Conservation (phyloP, 2,329 filamentous ascomycete genomes). For the Tothia fuscella region DNA sequence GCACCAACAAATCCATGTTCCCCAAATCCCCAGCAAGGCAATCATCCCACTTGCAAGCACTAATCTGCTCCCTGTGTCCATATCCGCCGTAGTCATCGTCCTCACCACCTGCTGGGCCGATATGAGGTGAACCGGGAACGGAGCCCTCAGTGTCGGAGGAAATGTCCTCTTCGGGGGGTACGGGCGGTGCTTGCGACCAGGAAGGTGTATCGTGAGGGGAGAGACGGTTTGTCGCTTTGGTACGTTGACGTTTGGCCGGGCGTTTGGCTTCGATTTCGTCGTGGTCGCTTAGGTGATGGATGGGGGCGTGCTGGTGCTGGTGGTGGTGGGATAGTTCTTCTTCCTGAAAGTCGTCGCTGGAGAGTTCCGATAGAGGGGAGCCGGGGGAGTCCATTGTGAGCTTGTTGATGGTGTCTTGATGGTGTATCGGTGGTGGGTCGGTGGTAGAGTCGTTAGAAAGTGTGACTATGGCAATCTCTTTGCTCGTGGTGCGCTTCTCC, state of each 20-base stretch:
- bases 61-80: slow-evolving; percentile 29
- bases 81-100: slow-evolving; percentile 27
- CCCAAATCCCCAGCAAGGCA: slow-evolving; percentile 35
- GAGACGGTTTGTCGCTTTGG: slow-evolving; percentile 24
- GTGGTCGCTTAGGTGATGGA: slow-evolving; percentile 26
- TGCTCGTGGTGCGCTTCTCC: too few relatives aligned
- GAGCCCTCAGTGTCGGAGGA: slow-evolving; percentile 83
- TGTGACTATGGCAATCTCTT: too few relatives aligned
- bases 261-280: slow-evolving; percentile 19
- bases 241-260: slow-evolving; percentile 35
- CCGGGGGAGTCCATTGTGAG: slow-evolving; percentile 40
- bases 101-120: slow-evolving; percentile 21
- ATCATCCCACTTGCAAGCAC: slow-evolving; percentile 39
- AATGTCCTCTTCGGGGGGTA: slow-evolving; percentile 46
- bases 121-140: slow-evolving; percentile 44
- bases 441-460: too few relatives aligned
- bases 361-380: slow-evolving; percentile 53
- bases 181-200: slow-evolving; percentile 23
- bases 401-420: background rate
- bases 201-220: slow-evolving; percentile 15
- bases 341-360: slow-evolving; percentile 51
- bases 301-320: slow-evolving; percentile 39
- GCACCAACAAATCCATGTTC: slow-evolving; percentile 40
- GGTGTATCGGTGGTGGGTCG: background rate
- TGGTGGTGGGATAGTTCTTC: slow-evolving; percentile 22